Evolutionary conservation across 1,284 basidiomycete genomes (phyloP).

Genomic region (Trametes pubescens): DNA sequence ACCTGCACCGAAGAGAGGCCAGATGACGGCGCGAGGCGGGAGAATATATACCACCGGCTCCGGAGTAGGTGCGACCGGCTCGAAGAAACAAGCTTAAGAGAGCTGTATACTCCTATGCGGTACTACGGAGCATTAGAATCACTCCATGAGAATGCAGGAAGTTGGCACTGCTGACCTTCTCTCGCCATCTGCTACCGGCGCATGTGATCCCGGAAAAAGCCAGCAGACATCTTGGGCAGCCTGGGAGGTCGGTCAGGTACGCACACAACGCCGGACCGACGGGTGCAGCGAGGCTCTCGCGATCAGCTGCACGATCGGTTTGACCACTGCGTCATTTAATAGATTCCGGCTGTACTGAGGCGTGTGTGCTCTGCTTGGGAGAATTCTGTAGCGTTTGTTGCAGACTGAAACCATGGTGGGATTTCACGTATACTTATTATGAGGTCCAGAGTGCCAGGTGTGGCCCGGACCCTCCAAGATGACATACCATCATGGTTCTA

Average conservation of each 20-base stretch:
- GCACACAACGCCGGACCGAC: background rate
- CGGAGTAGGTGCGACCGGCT: background rate
- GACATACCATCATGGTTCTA: no score
- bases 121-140: background rate
- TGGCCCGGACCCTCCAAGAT: no score
- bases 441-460: no score
- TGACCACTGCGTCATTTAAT: background rate
- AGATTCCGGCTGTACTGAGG: no score
- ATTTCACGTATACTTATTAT: no score
- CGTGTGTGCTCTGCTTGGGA: no score
- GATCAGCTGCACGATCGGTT: background rate
- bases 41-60: constrained; percentile 3
- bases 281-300: background rate
- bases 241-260: background rate
- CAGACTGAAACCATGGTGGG: no score
- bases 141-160: background rate
- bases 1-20: constrained; percentile 18
- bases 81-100: background rate
- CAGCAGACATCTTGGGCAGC: background rate
- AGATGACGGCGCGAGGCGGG: constrained; percentile 8
- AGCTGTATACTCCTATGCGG: background rate
- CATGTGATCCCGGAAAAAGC: constrained; percentile 3
- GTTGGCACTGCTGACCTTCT: background rate
- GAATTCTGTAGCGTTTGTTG: no score
- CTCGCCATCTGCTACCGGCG: background rate